These are phyloP conservation scores for Adenanthera pavonina DNA, from an alignment of 306 rosid genomes.

Conservation along the genomic window DNA sequence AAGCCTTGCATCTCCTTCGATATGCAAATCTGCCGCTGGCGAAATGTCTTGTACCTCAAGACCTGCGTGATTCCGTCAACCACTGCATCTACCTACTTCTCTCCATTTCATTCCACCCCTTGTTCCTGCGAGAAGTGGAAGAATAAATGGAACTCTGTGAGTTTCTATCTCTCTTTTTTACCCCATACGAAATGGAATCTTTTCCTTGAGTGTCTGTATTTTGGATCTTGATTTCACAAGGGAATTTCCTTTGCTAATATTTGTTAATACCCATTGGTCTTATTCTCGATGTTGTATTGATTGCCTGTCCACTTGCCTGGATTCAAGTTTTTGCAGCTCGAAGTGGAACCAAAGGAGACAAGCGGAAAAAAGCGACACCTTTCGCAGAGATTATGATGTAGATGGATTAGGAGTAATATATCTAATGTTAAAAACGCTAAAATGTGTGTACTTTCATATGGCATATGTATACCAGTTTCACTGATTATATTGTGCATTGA, in stretches of 20 bases:
- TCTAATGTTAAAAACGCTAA: neutral
- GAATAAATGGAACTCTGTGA: slow-evolving; percentile 21
- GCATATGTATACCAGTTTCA: too few relatives aligned
- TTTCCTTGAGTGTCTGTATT: neutral
- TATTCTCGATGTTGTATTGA: neutral
- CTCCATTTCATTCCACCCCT: slow-evolving; percentile 9
- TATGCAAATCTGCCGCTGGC: slow-evolving; percentile 1
- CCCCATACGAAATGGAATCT: neutral
- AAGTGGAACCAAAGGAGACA: neutral
- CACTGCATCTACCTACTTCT: neutral
- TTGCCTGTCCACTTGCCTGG: neutral
- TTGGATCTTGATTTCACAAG: neutral
- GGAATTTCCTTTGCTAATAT: neutral
- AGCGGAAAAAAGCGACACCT: neutral
- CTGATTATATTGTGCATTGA: neutral
- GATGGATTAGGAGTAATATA: neutral
- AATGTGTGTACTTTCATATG: neutral
- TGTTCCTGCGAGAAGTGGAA: slow-evolving; percentile 20
- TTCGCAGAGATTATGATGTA: neutral
- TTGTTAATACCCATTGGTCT: neutral
- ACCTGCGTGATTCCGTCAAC: neutral
- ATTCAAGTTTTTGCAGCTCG: neutral
- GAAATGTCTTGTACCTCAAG: neutral
- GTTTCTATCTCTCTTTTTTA: neutral
- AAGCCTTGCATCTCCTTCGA: neutral